Evolutionary conservation across 2,329 filamentous ascomycete species (phyloP).

Genomic region (Dendrostoma leiphaemia): DNA sequence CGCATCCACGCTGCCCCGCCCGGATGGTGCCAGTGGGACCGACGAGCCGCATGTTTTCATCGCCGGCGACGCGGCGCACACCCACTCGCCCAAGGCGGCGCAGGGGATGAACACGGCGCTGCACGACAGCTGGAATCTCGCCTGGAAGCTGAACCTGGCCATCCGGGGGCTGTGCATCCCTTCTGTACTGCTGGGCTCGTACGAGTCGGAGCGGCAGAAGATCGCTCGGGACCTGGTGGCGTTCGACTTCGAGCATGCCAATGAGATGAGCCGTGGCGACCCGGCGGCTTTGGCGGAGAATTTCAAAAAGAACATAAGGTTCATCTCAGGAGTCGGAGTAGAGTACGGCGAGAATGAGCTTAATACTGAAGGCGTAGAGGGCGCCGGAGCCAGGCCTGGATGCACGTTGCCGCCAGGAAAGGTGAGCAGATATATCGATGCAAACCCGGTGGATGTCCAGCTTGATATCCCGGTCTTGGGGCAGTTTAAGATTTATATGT

Average conservation of each 20-base stretch:
- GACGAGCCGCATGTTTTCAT: conserved; percentile 61
- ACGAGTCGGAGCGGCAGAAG: conserved; percentile 62
- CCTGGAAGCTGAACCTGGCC: conserved; percentile 50
- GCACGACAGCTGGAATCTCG: conserved; percentile 61
- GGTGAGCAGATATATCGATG: conserved; percentile 50
- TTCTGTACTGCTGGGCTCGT: conserved; percentile 52
- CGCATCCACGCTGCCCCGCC: conserved; percentile 40
- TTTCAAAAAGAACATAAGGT: conserved; percentile 68
- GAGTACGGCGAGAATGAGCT: conserved; percentile 31
- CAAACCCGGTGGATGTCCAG: conserved; percentile 53
- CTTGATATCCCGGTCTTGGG: conserved; percentile 52
- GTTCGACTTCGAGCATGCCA: conserved; percentile 58
- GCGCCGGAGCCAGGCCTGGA: conserved; percentile 22
- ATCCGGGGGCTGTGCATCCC: conserved; percentile 56
- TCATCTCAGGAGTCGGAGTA: conserved; percentile 71
- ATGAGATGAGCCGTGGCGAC: conserved; percentile 60
- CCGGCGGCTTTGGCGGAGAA: conserved; percentile 63
- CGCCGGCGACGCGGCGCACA: conserved; percentile 69
- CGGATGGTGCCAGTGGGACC: not conserved
- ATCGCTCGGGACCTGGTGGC: conserved; percentile 58
- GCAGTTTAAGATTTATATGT: conserved; percentile 53
- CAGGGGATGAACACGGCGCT: conserved; percentile 66
- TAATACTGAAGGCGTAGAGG: conserved; percentile 11
- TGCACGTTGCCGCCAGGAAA: conserved; percentile 43
- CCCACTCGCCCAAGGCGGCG: conserved; percentile 69